Evolutionary conservation across 768 basidiomycete species (phyloP), one percentile per base, ranked within the genome.

Genomic region (Candolleomyces eurysporus): DNA sequence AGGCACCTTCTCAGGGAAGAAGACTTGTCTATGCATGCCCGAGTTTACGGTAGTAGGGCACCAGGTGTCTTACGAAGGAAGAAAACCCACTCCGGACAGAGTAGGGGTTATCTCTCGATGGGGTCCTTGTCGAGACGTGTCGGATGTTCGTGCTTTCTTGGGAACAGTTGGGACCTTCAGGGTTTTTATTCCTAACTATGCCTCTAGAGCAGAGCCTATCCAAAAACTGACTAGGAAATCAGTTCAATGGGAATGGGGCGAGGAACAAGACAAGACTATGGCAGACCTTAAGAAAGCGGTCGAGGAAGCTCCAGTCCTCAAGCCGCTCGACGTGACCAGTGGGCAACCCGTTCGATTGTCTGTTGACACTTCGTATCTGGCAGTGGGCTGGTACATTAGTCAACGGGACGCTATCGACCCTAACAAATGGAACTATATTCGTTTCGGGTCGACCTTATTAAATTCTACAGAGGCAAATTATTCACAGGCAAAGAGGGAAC

Each of bases 311-410:
- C 73, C 75, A 43, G 13, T 43, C 0, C 58, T 80, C 2, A 54
- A 62, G 4, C 69, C 74, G 0, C 67, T 81, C 11, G 68, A 79
- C 57, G 78, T 79, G 49, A 19, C 58, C 0, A 73, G 67, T 13
- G 52, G 60, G 8, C 30, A 6, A 1, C 65, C 69, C 1, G 66
- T 79, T 30, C 72, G 75, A 1, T 58, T 80, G 0, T 65, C 75
- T 4, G 79, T 81, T 0, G 78, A 81, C 62, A 73, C 77, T 0
- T 75, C 70, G 0, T 46, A 56, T 5, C 70, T 75, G 5, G 75
- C 73, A 0, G 69, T 80, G 0, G 76, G 79, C 0, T 77, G 66
- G 42, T 60, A 74, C 8, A 63, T 80, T 0, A 66, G 61, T 0
- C 80, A 81, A 56, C 54, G 58, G n/a, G 66, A 70, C 48, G 6